These are phyloP conservation scores for Comarum palustre DNA, from an alignment of 306 rosid species.

Conservation along the genomic window DNA sequence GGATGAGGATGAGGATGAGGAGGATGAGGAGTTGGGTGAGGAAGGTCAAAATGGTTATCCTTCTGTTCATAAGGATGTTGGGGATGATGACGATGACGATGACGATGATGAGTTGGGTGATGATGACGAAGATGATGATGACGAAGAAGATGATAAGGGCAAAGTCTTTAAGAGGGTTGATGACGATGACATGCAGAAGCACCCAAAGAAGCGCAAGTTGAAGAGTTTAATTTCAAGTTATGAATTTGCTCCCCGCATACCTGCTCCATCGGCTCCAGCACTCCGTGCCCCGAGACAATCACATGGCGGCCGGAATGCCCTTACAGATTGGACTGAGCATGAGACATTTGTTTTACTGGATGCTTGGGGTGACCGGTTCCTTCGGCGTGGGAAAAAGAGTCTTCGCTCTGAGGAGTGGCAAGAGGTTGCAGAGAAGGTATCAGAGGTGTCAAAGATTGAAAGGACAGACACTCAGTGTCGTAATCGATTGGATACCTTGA, in stretches of 20 bases:
- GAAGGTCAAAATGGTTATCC: constrained; percentile 44
- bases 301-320: constrained; percentile 62
- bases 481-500: constrained; percentile 77
- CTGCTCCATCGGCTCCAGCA: constrained; percentile 33
- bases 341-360: constrained; percentile 79
- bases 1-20: constrained; percentile 47
- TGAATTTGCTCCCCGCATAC: constrained; percentile 69
- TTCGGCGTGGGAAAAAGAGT: constrained; percentile 81
- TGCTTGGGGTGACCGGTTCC: constrained; percentile 83
- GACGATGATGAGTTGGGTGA: constrained; percentile 27
- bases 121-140: constrained; percentile 37
- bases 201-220: constrained; percentile 66
- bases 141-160: constrained; percentile 40
- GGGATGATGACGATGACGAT: constrained; percentile 14
- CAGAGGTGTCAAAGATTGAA: constrained; percentile 65
- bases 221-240: constrained; percentile 71
- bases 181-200: constrained; percentile 48
- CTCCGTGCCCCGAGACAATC: constrained; percentile 51
- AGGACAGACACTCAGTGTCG: constrained; percentile 84
- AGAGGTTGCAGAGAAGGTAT: constrained; percentile 81
- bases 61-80: constrained; percentile 26
- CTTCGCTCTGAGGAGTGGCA: constrained; percentile 93
- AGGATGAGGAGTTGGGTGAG: constrained; percentile 42
- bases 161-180: constrained; percentile 33
- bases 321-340: constrained; percentile 74